Evolutionary conservation across 2,329 filamentous ascomycete genomes (phyloP).

Genomic region (Fusarium newnesense): DNA sequence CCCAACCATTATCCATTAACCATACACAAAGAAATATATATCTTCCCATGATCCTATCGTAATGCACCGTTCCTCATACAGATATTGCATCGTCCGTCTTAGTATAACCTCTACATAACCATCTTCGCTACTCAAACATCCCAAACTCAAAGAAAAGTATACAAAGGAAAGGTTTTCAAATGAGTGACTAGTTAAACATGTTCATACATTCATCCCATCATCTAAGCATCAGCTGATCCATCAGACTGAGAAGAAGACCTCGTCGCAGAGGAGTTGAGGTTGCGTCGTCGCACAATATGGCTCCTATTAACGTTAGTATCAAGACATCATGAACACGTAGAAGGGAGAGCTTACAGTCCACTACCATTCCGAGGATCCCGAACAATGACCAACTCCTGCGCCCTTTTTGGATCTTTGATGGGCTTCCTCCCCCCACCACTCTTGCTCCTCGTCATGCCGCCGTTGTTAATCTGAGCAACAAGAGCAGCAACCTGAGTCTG

Average conservation of each 20-base stretch:
- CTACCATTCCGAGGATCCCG: conserved; percentile 38
- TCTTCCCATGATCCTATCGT: neutral
- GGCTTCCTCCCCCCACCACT: conserved; percentile 31
- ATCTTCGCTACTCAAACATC: conserved; percentile 10
- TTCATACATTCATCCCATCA: neutral
- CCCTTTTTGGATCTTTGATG: conserved; percentile 40
- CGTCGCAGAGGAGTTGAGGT: conserved; percentile 28
- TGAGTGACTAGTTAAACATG: conserved; percentile 22
- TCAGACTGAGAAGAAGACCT: conserved; percentile 36
- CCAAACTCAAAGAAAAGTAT: conserved; percentile 7
- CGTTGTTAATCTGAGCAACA: conserved; percentile 32
- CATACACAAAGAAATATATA: neutral
- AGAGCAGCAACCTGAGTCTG: conserved; percentile 36
- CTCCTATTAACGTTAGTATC: conserved; percentile 10
- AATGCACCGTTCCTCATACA: conserved; percentile 22
- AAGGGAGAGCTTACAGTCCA: conserved; percentile 37
- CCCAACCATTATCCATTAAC: neutral
- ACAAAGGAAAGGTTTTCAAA: conserved; percentile 17
- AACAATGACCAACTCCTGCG: conserved; percentile 42
- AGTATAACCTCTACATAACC: conserved; percentile 25
- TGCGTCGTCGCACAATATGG: conserved; percentile 32
- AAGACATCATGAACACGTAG: fast-evolving
- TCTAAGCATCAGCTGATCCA: conserved; percentile 31
- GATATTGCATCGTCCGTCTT: conserved; percentile 35
- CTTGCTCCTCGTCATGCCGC: conserved; percentile 11